Percentiles rank a stretch among this genome's conserved stretches.
These are phyloP conservation scores for Ophiostoma populinum DNA, from an alignment of 2,329 filamentous ascomycete species.

Conservation along the genomic window DNA sequence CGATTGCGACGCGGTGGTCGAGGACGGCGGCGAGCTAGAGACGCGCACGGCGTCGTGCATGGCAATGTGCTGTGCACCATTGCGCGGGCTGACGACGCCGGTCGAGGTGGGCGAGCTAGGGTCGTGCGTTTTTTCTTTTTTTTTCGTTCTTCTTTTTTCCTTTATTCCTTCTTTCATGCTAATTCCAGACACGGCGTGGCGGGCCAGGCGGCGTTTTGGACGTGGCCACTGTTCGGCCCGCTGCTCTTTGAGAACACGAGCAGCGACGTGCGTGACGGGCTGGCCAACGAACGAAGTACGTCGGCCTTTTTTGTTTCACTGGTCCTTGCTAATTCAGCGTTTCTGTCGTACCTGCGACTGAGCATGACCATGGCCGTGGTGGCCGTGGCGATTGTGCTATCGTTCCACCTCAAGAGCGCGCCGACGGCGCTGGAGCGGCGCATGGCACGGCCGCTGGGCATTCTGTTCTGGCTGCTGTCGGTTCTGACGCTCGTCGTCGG, in stretches of 20 bases:
- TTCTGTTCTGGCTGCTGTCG: conserved; percentile 74
- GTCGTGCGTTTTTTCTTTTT: conserved; percentile 15
- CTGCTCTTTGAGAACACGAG: conserved; percentile 58
- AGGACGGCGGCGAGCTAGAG: background rate
- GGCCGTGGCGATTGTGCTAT: conserved; percentile 75
- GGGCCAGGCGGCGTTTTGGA: conserved; percentile 30
- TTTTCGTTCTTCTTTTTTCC: background rate
- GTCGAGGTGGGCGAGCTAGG: conserved; percentile 25
- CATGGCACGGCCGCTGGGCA: conserved; percentile 68
- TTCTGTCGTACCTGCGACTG: conserved; percentile 80
- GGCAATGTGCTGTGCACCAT: conserved; percentile 21
- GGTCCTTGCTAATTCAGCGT: conserved; percentile 28
- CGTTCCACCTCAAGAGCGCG: conserved; percentile 70
- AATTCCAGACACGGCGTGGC: conserved; percentile 10
- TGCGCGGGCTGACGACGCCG: conserved; percentile 23
- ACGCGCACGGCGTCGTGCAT: background rate
- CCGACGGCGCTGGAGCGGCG: conserved; percentile 54
- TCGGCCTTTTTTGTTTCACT: background rate
- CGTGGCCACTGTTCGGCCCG: conserved; percentile 46
- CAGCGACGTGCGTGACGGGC: conserved; percentile 60
- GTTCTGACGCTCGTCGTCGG: conserved; percentile 62
- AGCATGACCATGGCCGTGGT: conserved; percentile 85
- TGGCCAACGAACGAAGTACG: conserved; percentile 57
- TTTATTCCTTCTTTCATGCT: no score
- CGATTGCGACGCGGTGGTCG: background rate